A percentile compares a stretch with the other conserved stretches of the same genome.
phyloP scores from a whole-genome alignment of 2,329 filamentous ascomycete genomes.

The Biscogniauxia sp. region DNA sequence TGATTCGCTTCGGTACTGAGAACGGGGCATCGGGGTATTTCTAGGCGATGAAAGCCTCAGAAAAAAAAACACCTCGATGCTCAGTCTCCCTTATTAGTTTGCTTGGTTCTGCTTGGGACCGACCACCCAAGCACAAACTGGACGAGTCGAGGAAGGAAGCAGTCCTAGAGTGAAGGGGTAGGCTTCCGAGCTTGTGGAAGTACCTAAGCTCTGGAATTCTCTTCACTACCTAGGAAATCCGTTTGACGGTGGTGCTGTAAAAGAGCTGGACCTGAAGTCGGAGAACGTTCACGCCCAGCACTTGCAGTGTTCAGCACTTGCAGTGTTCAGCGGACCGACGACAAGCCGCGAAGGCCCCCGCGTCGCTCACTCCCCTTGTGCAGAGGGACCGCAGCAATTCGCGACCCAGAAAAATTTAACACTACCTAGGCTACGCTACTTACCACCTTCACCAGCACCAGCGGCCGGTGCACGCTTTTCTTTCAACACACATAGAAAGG shows the following conservation, averaged over 20 bases:
- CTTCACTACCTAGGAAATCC: neutral
- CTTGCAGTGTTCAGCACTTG: no score
- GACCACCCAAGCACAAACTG: neutral
- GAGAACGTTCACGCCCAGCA: constrained; percentile 1
- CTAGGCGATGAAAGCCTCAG: constrained; percentile 11
- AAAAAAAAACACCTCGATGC: constrained; percentile 5
- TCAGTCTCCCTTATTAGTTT: constrained; percentile 7
- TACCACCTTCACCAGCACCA: constrained; percentile 4
- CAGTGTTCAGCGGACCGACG: neutral
- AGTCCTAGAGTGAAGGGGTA: neutral
- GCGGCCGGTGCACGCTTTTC: neutral
- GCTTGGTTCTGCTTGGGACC: constrained; percentile 5
- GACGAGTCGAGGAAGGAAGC: neutral
- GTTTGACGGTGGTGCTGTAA: neutral
- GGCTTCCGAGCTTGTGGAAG: no score
- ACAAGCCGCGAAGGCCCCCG: neutral
- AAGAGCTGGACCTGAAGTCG: no score
- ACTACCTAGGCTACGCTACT: neutral
- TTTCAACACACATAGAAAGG: neutral
- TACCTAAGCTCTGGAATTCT: no score
- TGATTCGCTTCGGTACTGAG: constrained; percentile 14
- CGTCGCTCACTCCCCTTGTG: constrained; percentile 3
- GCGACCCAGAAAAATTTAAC: constrained; percentile 21
- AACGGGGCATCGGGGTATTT: constrained; percentile 5
- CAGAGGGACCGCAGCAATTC: constrained; percentile 19